Evolutionary conservation across 192 early-diverging fungal species (phyloP).

Genomic region (Dissophora globulifera): DNA sequence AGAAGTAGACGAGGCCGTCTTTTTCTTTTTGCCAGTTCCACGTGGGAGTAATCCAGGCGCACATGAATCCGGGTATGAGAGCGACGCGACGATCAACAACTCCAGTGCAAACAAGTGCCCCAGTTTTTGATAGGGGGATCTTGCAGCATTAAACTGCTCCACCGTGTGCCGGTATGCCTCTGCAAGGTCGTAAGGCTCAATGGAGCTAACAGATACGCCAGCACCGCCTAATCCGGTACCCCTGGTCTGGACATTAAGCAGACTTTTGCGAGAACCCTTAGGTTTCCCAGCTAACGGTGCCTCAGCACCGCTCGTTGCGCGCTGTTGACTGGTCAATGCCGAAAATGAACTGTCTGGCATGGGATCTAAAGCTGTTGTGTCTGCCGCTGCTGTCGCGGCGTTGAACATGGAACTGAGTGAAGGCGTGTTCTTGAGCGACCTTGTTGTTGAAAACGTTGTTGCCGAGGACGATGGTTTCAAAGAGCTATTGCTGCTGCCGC

Average conservation of each 20-base stretch:
- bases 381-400: not conserved
- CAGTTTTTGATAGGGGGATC: conserved; percentile 55
- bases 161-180: conserved; percentile 42
- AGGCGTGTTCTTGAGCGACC: not conserved
- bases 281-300: not conserved
- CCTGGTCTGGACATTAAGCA: conserved; percentile 6
- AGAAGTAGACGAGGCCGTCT: too few relatives aligned
- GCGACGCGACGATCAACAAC: conserved; percentile 49
- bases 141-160: conserved; percentile 34
- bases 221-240: too few relatives aligned
- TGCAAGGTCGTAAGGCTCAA: conserved; percentile 29
- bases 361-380: not conserved
- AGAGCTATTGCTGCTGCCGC: too few relatives aligned
- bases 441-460: conserved; percentile 2
- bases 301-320: not conserved
- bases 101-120: conserved; percentile 49
- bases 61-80: conserved; percentile 52
- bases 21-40: too few relatives aligned
- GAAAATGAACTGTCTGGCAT: not conserved
- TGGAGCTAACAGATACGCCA: not conserved
- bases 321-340: not conserved
- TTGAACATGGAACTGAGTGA: not conserved
- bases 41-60: not conserved
- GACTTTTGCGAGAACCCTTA: conserved; percentile 10
- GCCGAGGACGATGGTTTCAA: too few relatives aligned